Base-by-base conservation (phyloP, 2,329 filamentous ascomycete species). In the Ceratocystis cubensis region DNA sequence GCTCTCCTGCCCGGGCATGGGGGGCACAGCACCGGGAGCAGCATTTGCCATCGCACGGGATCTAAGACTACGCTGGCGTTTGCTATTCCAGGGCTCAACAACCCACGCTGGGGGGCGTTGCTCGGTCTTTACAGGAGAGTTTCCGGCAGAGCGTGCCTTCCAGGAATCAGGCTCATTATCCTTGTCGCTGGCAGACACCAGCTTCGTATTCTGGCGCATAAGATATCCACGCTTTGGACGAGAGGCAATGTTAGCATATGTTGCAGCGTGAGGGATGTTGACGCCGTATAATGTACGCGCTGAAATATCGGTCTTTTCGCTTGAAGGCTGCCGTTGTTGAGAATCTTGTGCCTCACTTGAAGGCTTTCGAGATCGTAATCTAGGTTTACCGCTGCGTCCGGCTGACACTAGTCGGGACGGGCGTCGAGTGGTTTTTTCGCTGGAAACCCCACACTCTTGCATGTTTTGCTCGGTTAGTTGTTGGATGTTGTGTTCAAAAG, bases 171-270 rank as follows among this genome's bases (percentile, higher is more conserved):
- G 73, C 74, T 87, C 79, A 41, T 79, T 77, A 69, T 88, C 81
- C 70, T 88, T 87, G 75, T 91, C 87, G 74, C 87, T 96, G n/a
- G 94, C 94, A 63, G 96, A 86, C 63, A 99, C 91, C 65, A 99
- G 84, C 76, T 97, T 97, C 2, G 93, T 97, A 77, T 97, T 99
- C 72, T 99, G 93, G 72, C 94, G 87, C 93, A 97, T 99, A 59
- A 97, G 82, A 74, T 99, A 99, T 66, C 94, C 94, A 79, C 95
- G 92, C 92, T 96, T 88, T 85, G 81, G 81, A 71, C 76, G 80
- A 71, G 78, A 72, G 37, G 46, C 45, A 72, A 79, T 73, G 82
- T 91, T 86, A 90, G 87, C 81, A 84, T 81, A 76, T 33, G 63
- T 65, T 28, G 25, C 61, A 25, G 66, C 56, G 41, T 59, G 48